Evolutionary conservation across 495 filamentous ascomycete genomes (phyloP), one percentile per base, ranked within the genome.

Genomic region (Podospora comata): DNA sequence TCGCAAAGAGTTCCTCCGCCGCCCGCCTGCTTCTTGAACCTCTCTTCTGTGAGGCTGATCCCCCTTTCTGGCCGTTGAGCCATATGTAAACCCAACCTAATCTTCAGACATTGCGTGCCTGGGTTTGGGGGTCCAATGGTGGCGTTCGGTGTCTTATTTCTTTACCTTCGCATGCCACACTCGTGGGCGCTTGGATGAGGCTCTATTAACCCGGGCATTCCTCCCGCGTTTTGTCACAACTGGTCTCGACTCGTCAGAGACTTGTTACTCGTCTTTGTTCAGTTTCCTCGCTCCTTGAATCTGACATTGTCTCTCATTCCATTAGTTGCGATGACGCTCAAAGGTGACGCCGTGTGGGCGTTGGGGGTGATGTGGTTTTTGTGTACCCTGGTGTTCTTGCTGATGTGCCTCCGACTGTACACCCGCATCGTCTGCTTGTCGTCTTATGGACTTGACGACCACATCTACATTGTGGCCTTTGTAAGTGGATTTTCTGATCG

Each of bases 381-480:
- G 66, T 23, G 26, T 26, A 26, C 26, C 18, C 34, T 71, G 19
- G 69, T 71, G 4, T 68, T 71, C 54, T 18, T 71, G 15, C 62
- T 73, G 5, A 57, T 68, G 23, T 6, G 70, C n/a, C 74, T 79
- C 48, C 70, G 75, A 11, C 57, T 79, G n/a, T 79, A 79, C 56
- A 77, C 75, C 4, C 75, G 77, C 19, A 64, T 76, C 62, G 70
- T 74, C 28, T 75, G 70, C 68, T 53, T 76, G 6, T 71, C 70
- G 15, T 74, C 75, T 20, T 69, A 76, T 63, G 77, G 77, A 67
- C 62, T 70, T 4, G 77, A 79, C 63, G 77, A 79, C 66, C 71
- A 77, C 63, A 72, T 79, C 67, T 79, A 79, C 64, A 28, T 71
- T 44, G 62, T 68, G 4, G 68, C 71, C 11, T 71, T 71, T 23